Evolutionary conservation across 31 red algal species (phyloP).

Genomic region (Odonthalia washingtoniensis): DNA sequence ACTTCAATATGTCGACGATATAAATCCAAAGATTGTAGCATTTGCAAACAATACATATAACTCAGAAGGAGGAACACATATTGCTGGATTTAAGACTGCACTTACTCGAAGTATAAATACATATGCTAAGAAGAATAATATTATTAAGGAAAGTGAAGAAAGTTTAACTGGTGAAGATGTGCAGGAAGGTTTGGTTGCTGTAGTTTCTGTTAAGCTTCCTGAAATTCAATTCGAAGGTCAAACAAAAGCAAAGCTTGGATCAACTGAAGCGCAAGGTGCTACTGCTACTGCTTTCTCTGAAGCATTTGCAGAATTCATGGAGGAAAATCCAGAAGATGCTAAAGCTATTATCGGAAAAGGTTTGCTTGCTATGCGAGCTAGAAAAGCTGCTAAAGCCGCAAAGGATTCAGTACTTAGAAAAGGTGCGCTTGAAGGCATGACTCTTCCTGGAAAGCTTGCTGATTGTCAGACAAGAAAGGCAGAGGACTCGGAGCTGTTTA

Average conservation of each 20-base stretch:
- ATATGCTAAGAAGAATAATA: constrained; percentile 1
- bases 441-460: constrained; percentile 45
- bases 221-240: constrained; percentile 47
- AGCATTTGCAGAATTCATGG: constrained; percentile 8
- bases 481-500: constrained; percentile 25
- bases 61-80: constrained; percentile 4
- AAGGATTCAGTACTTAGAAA: constrained; percentile 34
- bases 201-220: constrained; percentile 32
- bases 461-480: constrained; percentile 34
- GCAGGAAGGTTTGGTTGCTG: constrained; percentile 41
- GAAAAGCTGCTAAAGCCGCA: constrained; percentile 20
- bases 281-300: background rate
- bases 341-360: constrained; percentile 32
- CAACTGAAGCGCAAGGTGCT: background rate
- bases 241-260: constrained; percentile 47
- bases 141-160: constrained; percentile 21
- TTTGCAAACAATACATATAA: constrained; percentile 26
- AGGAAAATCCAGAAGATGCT: constrained; percentile 9
- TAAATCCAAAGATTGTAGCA: background rate
- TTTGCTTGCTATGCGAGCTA: constrained; percentile 12
- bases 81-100: constrained; percentile 26
- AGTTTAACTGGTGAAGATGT: constrained; percentile 34
- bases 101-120: constrained; percentile 18
- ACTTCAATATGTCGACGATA: background rate
- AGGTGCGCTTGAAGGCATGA: background rate